Evolutionary conservation across 2,329 filamentous ascomycete genomes (phyloP), one percentile per base, ranked within the genome.

Genomic region (Nemania bipapillata): DNA sequence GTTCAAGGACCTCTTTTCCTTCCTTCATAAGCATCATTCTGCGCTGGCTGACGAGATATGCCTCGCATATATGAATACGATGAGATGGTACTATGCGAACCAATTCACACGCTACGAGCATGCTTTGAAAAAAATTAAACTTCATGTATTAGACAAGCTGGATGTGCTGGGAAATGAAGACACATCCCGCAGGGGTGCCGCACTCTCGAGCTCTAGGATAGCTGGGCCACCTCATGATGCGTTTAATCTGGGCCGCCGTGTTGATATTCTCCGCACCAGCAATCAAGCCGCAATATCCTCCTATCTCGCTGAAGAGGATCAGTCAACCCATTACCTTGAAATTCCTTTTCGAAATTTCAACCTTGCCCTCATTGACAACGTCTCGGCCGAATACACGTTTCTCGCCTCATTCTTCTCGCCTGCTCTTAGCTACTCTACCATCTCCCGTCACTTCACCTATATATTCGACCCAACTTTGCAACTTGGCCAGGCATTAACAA

Each of bases 11-110:
- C 83, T 97, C 0, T 99, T 91, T 80, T 86, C 88, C 5, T 99
- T 98, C 77, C 85, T 99, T 35, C 89, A 93, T 68, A 90, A 88
- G 74, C 91, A 95, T 72, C 94, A 98, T 75, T 84, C 91, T 0
- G 86, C 88, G n/a, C 87, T 99, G 5, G 93, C 93, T 8, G 91
- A 94, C 61, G 93, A 99, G 80, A 97, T 99, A 72, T 90, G 90
- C 8, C 91, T 93, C 78, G 96, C 96, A 3, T 99, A 99, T 77
- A 91, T 96, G 83, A 97, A 97, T 79, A 99, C 96, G 0, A 99
- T 99, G 93, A 89, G 94, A 61, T 99, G 96, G 96, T 99, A 99
- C 77, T 98, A 98, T 78, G 82, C 91, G 61, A 96, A 92, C 72
- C 93, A 97, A 79, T 99, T 99, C 77, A 90, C 88, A 3, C 90